Percentiles rank a stretch among this genome's conserved stretches.
These are phyloP conservation scores for Rubroshorea leprosula DNA, from an alignment of 345 rosid species.

Conservation along the genomic window DNA sequence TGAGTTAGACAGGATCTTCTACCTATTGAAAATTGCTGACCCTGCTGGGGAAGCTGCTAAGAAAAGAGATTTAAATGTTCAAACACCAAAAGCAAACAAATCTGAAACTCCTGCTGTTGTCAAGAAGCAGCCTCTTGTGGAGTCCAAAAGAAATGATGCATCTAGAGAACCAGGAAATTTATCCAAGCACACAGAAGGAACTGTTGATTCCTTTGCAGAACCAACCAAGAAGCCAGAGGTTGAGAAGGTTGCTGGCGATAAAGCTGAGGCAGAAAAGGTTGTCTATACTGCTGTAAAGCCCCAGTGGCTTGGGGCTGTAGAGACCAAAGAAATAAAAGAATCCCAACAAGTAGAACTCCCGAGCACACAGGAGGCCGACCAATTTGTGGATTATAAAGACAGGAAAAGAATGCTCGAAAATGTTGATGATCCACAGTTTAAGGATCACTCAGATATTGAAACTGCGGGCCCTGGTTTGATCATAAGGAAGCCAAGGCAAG, in stretches of 20 bases:
- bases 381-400: constrained; percentile 84
- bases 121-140: constrained; percentile 28
- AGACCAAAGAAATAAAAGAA: constrained; percentile 37
- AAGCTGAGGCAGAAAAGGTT: constrained; percentile 32
- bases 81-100: constrained; percentile 30
- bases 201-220: constrained; percentile 22
- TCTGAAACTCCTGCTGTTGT: constrained; percentile 29
- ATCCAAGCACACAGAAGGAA: constrained; percentile 27
- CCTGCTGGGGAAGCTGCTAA: constrained; percentile 77
- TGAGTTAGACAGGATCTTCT: constrained; percentile 60
- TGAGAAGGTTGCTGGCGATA: constrained; percentile 27
- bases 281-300: constrained; percentile 58
- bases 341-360: constrained; percentile 26
- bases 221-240: constrained; percentile 31
- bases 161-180: constrained; percentile 27
- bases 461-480: constrained; percentile 62
- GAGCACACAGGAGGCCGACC: constrained; percentile 37
- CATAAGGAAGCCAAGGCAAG: constrained; percentile 68
- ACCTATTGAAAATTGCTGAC: constrained; percentile 84
- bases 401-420: constrained; percentile 46
- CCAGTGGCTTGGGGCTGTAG: constrained; percentile 93
- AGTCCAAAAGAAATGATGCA: constrained; percentile 27
- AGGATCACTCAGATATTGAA: constrained; percentile 37
- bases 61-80: constrained; percentile 48
- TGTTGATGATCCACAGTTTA: constrained; percentile 14